A percentile compares a stretch with the other conserved stretches of the same genome.
phyloP scores from a whole-genome alignment of 2,329 filamentous ascomycete species.

The Ascochyta rabiei region DNA sequence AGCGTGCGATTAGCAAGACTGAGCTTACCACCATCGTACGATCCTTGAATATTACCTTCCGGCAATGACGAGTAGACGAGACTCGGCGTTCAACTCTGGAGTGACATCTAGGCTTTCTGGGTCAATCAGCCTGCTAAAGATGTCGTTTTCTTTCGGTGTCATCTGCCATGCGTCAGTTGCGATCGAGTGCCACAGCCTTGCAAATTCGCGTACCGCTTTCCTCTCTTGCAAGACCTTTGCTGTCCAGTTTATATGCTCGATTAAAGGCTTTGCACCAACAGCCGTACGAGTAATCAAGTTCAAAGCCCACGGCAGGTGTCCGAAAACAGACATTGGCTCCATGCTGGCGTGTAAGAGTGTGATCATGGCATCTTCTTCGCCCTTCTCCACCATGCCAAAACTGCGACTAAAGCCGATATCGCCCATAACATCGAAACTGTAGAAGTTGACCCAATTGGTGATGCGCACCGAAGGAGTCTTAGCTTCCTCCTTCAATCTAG shows the following conservation, averaged over 20 bases:
- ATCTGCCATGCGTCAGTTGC: constrained; percentile 19
- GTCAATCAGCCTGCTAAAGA: constrained; percentile 35
- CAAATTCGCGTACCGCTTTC: constrained; percentile 23
- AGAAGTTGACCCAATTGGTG: constrained; percentile 47
- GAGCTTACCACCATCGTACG: neutral
- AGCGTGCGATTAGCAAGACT: neutral
- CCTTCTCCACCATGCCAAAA: constrained; percentile 47
- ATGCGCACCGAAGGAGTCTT: constrained; percentile 30
- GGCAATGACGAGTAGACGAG: constrained; percentile 37
- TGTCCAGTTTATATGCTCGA: constrained; percentile 36
- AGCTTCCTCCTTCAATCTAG: constrained; percentile 29
- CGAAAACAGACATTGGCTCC: constrained; percentile 26
- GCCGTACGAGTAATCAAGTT: constrained; percentile 23
- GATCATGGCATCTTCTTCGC: constrained; percentile 36
- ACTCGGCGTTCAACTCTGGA: constrained; percentile 31
- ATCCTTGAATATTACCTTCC: constrained; percentile 30
- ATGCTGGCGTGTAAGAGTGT: constrained; percentile 35
- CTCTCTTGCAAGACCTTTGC: constrained; percentile 32
- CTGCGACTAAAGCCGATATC: constrained; percentile 52
- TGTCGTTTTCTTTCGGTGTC: constrained; percentile 35
- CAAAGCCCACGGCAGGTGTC: constrained; percentile 32
- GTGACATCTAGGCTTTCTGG: constrained; percentile 29
- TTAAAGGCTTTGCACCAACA: constrained; percentile 27
- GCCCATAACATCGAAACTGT: constrained; percentile 58
- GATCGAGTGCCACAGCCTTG: neutral